Percentiles rank a stretch among this genome's conserved stretches.
These are phyloP conservation scores for Anthostomella pinea DNA, from an alignment of 2,329 filamentous ascomycete genomes.

Conservation along the genomic window DNA sequence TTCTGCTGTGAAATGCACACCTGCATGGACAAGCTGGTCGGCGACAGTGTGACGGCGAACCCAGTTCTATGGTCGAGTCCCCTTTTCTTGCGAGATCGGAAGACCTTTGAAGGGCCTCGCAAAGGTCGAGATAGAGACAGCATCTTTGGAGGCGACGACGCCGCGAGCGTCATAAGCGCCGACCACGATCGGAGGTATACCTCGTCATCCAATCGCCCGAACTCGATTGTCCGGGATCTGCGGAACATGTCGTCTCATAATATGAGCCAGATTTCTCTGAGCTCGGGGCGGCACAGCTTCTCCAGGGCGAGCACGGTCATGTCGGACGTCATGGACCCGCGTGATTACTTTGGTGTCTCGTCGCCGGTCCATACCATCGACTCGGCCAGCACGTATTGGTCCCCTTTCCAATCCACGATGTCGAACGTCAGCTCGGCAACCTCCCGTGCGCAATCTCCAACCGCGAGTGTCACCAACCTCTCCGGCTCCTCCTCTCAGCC, in stretches of 20 bases:
- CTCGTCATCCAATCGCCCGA: slow-evolving; percentile 42
- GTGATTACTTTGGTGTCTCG: slow-evolving; percentile 66
- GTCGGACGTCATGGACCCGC: slow-evolving; percentile 66
- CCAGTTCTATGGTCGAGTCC: slow-evolving; percentile 92
- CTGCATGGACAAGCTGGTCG: slow-evolving; percentile 81
- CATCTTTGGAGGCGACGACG: slow-evolving; percentile 47
- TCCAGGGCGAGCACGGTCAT: slow-evolving; percentile 55
- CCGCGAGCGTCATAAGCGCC: slow-evolving; percentile 53
- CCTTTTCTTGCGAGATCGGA: slow-evolving; percentile 76
- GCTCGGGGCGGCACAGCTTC: slow-evolving; percentile 63
- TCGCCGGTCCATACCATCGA: slow-evolving; percentile 72
- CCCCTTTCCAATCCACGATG: slow-evolving; percentile 71
- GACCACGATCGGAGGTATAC: slow-evolving; percentile 51
- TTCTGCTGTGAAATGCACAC: slow-evolving; percentile 88
- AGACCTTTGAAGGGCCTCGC: slow-evolving; percentile 50
- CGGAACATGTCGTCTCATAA: slow-evolving; percentile 59
- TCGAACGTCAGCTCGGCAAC: slow-evolving; percentile 61
- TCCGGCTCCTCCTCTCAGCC: slow-evolving; percentile 48
- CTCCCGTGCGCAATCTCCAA: slow-evolving; percentile 59
- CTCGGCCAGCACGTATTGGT: slow-evolving; percentile 82
- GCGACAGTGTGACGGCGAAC: slow-evolving; percentile 77
- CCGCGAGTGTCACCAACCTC: slow-evolving; percentile 58
- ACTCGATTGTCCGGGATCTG: slow-evolving; percentile 55
- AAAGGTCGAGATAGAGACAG: slow-evolving; percentile 39
- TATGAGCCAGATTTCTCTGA: slow-evolving; percentile 66